These are phyloP conservation scores for Cercospora zeina DNA, from an alignment of 2,329 filamentous ascomycete genomes.

Conservation along the genomic window DNA sequence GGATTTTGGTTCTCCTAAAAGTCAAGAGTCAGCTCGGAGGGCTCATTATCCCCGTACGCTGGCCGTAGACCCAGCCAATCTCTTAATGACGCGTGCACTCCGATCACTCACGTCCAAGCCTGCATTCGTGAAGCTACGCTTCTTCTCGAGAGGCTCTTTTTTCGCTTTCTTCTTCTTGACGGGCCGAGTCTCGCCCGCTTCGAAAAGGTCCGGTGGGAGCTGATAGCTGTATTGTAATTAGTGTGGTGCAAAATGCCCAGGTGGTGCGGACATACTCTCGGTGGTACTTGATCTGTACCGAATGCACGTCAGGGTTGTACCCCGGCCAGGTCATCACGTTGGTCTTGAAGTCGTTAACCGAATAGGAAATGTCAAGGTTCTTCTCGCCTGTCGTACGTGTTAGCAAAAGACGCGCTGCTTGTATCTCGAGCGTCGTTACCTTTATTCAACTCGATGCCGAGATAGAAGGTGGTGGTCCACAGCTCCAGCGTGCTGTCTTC, in stretches of 20 bases:
- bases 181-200: conserved; percentile 65
- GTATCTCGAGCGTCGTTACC: conserved; percentile 19
- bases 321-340: conserved; percentile 74
- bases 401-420: neutral
- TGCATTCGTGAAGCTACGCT: conserved; percentile 48
- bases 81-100: conserved; percentile 8
- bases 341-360: conserved; percentile 84
- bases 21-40: conserved; percentile 13
- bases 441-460: conserved; percentile 73
- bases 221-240: conserved; percentile 64
- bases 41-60: conserved; percentile 1
- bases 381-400: conserved; percentile 56
- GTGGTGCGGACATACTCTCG: conserved; percentile 67
- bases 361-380: conserved; percentile 73
- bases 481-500: conserved; percentile 55
- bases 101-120: conserved; percentile 49
- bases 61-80: conserved; percentile 2
- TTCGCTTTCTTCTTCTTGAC: conserved; percentile 46
- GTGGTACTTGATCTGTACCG: conserved; percentile 77
- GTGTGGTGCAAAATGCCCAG: neutral
- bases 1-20: conserved; percentile 36
- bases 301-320: conserved; percentile 73
- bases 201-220: conserved; percentile 87
- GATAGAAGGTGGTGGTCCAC: conserved; percentile 91
- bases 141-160: conserved; percentile 42